Evolutionary conservation across 176 grass and related monocot species (phyloP), one percentile per base, ranked within the genome.

Genomic region (Paspalum notatum): DNA sequence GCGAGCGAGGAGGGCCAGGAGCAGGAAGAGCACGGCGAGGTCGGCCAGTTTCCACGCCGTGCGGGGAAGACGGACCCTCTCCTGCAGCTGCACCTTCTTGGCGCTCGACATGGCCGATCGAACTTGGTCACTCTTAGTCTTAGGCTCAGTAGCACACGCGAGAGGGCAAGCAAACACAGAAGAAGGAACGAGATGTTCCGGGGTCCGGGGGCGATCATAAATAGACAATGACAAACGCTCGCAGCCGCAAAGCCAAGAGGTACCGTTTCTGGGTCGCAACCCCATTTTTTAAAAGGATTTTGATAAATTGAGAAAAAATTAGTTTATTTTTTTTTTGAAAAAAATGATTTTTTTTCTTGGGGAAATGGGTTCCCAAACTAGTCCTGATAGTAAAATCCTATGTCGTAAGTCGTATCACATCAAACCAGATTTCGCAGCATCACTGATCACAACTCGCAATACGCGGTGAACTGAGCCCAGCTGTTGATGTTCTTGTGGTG

Each of bases 11-110:
- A 80, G 71, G 21, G 59, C 68, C 22, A 89, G 14, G 70, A 89
- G 62, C 13, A 85, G 82, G 76, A 68, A 62, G 70, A 89, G 82
- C 13, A 89, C 38, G 44, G 32, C 61, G 12, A 79, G 50, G 11
- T 84, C 76, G 4, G 76, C 80, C 13, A 89, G 16, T 8, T 41
- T 80, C 81, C 76, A 84, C 8, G 75, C 58, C 13, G 32, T 68
- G 22, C 76, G 64, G 1, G 24, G 12, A 26, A 74, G 22, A 2
- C 52, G 50, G 5, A 75, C 76, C 70, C 62, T 80, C 62, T 89
- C 75, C 62, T 89, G 87, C 43, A 84, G 69, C 55, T 6, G 74
- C 55, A 63, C 58, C 73, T 64, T 77, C 51, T 7, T 5, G 55
- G 32, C 4, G 38, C 38, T 27, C 8, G 72, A 38, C 72, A 77